Percentiles rank a stretch among this genome's conserved stretches.
Conservation (phyloP, 2,329 filamentous ascomycete genomes). For the Fusarium longipes region DNA sequence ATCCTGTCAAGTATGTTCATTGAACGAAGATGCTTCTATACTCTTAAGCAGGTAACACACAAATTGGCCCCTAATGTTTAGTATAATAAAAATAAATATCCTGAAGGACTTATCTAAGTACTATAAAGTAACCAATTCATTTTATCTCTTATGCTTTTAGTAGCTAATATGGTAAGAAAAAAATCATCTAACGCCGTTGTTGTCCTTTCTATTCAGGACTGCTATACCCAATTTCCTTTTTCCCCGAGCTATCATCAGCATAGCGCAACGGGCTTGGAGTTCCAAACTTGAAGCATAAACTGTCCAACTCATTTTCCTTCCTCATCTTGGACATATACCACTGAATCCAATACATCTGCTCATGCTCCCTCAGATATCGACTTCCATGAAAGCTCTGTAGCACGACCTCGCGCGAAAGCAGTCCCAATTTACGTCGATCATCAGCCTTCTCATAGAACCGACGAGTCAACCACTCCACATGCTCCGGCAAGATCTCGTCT, state of each 20-base stretch:
- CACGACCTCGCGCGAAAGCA: slow-evolving; percentile 31
- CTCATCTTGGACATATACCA: slow-evolving; percentile 24
- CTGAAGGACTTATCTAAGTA: too few relatives aligned
- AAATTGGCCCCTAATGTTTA: too few relatives aligned
- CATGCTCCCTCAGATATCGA: slow-evolving; percentile 34
- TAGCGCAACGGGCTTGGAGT: background rate
- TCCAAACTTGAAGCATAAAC: background rate
- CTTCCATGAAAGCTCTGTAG: slow-evolving; percentile 36
- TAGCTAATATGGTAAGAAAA: too few relatives aligned
- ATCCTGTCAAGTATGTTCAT: too few relatives aligned
- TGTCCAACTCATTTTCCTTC: background rate
- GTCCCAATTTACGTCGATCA: slow-evolving; percentile 26
- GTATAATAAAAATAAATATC: too few relatives aligned
- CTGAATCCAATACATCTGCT: slow-evolving; percentile 41
- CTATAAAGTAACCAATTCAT: too few relatives aligned
- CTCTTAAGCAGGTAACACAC: too few relatives aligned
- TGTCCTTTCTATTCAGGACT: background rate
- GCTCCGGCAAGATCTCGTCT: slow-evolving; percentile 26
- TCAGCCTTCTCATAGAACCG: slow-evolving; percentile 28
- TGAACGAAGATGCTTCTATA: too few relatives aligned
- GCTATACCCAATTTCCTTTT: background rate
- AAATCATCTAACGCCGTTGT: too few relatives aligned
- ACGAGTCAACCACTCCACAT: slow-evolving; percentile 28
- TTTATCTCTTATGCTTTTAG: too few relatives aligned
- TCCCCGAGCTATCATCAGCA: background rate